Base-by-base conservation (phyloP, 768 basidiomycete species). In the Mycena olivaceomarginata region DNA sequence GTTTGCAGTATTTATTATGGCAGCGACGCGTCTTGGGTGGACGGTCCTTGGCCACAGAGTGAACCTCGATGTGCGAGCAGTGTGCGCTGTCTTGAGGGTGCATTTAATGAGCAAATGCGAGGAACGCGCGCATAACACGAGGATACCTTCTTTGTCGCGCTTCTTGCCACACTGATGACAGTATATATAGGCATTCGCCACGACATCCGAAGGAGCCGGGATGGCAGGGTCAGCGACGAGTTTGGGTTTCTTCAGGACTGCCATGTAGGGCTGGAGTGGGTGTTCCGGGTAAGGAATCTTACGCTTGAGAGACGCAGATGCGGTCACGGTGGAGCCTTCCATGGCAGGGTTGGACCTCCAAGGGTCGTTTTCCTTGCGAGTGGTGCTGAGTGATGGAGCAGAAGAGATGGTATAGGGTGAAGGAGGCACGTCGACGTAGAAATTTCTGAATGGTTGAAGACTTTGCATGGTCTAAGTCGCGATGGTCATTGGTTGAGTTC, bases 141-240 rank as follows among this genome's bases (percentile, higher is more conserved):
- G 66, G 59, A 25, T 25, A 82, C 88, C 85, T 62, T 85, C 81
- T 40, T 83, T 81, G 78, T 91, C 92, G 67, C 92, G 91, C 79
- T 93, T 94, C 82, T 89, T 90, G 77, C 87, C 88, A 84, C 95
- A 95, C 81, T 95, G 94, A 82, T 95, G 95, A 78, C 95, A 96
- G 78, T 92, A 91, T 66, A 91, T 84, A 82, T 88, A 81, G 80
- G 89, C 13, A 78, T 59, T 66, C 79, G 25, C 67, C 65, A 75
- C 13, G 45, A 25, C 63, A 25, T 74, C 78, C 71, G 75, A 67
- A 43, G 79, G 57, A 20, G 67, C 45, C 67, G 82, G 81, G 59
- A 75, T 67, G 64, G 59, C 80, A 12, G 57, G 69, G 72, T 64
- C 57, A 80, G 72, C 67, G 78, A 77, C 65, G 76, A 80, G 76